Evolutionary conservation across 345 rosid genomes (phyloP), one percentile per base, ranked within the genome.

Genomic region (Nephelium lappaceum): DNA sequence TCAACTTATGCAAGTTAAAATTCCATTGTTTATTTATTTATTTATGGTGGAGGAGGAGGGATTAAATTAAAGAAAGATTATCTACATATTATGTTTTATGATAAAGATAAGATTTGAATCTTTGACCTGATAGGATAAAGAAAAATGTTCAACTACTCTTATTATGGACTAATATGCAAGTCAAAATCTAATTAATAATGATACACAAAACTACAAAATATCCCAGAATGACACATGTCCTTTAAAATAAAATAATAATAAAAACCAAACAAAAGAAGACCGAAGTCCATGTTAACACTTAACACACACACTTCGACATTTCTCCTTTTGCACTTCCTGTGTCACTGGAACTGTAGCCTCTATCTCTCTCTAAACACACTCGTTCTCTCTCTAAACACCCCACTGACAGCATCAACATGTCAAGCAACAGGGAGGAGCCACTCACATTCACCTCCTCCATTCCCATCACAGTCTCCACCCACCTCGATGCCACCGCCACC

Each of bases 391-490:
- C 62, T 18, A 24, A 14, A 42, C 58, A 31, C 36, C 36, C 36
- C 16, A 14, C 24, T 21, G 4, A 25, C 39, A 12, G 3, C 9
- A 53, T 11, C 41, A 74, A 18, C 62, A 92, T 92, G 93, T 89
- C 88, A 67, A 90, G 90, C 78, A 87, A 77, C 77, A 88, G 92
- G 74, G 92, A 89, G 42, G 95, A 89, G 57, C 81, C 87, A 58
- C 88, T 90, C 36, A 79, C 89, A 10, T 89, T 89, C 38, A 69
- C 91, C 4, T 87, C 95, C 0, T 91, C 97, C 18, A 89, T 96
- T 42, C 96, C 97, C 58, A 80, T 86, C 72, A 86, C 93, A 21
- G 89, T 78, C 16, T 88, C 98, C 58, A 96, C 91, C 73, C 88
- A 85, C 69, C 88, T 89, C 39, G 93, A 88, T 8, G 11, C 51